Base-by-base conservation (phyloP, 768 basidiomycete species). In the Psilocybe azurescens region DNA sequence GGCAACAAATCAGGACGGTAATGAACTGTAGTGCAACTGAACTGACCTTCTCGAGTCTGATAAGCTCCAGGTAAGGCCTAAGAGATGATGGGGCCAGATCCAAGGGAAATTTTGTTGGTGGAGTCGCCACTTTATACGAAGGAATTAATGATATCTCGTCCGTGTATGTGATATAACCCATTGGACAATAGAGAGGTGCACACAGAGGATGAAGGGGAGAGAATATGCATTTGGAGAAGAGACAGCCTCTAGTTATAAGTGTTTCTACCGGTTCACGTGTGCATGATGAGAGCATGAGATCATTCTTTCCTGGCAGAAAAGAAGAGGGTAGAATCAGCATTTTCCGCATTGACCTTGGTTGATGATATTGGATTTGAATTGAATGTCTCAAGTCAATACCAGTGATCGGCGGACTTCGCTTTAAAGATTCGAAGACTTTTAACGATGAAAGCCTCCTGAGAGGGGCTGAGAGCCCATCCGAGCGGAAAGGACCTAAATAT, bases 41-140 rank as follows among this genome's bases (percentile, higher is more conserved):
- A 24, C 66, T 13, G 59, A 79, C 83, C 75, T 83, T 84, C 58
- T 83, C 81, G 10, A 84, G 64, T 62, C 83, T 74, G n/a, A 83
- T 81, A 20, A 84, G 71, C 67, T 84, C 83, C 39, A 84, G 72
- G 64, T 82, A 84, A 1, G 83, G 79, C 20, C 76, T 72, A 14
- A 74, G 49, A 16, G 59, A 13, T 18, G 64, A 62, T 3, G 79
- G 66, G 1, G 74, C 71, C 13, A 78, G 58, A 16, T 67, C 69
- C 29, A 81, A 73, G 46, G 75, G 77, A 62, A 75, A 76, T 62
- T 74, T 77, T 57, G 58, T 59, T 41, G 41, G 56, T 13, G 53
- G 28, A 18, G 57, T 16, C 5, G n/a, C 28, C 58, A 32, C 24
- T 48, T 56, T 56, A 36, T 53, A 24, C 20, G 61, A 55, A 29